Evolutionary conservation across 192 early-diverging fungal genomes (phyloP), one percentile per base, ranked within the genome.

Genomic region (Dimargaris verticillata): DNA sequence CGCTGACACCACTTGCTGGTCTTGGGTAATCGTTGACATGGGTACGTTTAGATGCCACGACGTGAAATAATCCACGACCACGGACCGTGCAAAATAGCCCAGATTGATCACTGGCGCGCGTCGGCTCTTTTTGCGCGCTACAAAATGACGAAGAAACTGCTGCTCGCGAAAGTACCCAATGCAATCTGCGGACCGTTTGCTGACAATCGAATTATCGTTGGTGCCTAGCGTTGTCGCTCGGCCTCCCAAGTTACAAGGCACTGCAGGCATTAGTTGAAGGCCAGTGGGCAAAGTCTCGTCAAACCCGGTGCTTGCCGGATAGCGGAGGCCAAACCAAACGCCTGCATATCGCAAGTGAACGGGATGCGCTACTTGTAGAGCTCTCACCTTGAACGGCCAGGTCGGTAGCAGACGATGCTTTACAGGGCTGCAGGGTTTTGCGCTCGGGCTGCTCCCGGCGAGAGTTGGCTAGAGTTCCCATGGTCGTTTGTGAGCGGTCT

Each of bases 181-280:
- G 6, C 57, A 38, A 11, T 59, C 57, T 28, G 57, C 57, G 29
- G 57, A 59, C n/a, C 57, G 57, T 43, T 59, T 59, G 42, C 57
- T 59, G 41, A 59, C 57, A 38, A 59, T 59, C 38, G 57, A 59
- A 38, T 59, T 59, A 38, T 59, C 57, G 25, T 59, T 59, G 42
- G 57, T 59, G 17, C 41, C 57, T 59, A 59, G 12, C 46, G 20
- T 2, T 4, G 46, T 11, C 17, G 3, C 11, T 12, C 46, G 3
- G 44, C 10, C 10, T 15, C 14, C 3, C 17, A n/a, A 11, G 46
- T 2, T 15, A 47, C 46, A 20, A 3, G 2, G 12, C 3, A n/a
- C 17, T 47, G 12, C 11, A 12, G 20, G 20, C 20, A 12, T n/a
- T n/a, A 4, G 11, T 2, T 15, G 11, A 47, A 47, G 46, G 46